Evolutionary conservation across 1,139 yeast genomes (phyloP).

Genomic region (Nakaseomyces kungkrabaensis): DNA sequence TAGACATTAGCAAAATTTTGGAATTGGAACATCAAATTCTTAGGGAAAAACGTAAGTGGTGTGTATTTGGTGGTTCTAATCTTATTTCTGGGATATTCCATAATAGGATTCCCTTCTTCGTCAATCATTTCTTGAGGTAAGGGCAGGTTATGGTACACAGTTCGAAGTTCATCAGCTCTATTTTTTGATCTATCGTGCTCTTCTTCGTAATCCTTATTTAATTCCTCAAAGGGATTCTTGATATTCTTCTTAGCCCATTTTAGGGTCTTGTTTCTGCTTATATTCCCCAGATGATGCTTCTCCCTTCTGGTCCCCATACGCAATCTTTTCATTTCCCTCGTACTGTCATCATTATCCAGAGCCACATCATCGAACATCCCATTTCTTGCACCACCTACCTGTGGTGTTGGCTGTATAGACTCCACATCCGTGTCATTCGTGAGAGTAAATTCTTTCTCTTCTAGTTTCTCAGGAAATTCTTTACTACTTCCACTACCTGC

Average conservation of each 20-base stretch:
- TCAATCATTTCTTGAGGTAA: slow-evolving; percentile 57
- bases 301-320: slow-evolving; percentile 90
- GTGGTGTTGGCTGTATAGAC: slow-evolving; percentile 25
- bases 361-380: slow-evolving; percentile 20
- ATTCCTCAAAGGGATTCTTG: slow-evolving; percentile 27
- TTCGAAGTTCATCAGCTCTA: slow-evolving; percentile 34
- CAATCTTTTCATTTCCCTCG: slow-evolving; percentile 48
- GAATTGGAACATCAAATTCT: slow-evolving; percentile 70
- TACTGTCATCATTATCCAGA: slow-evolving; percentile 16
- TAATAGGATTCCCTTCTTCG: slow-evolving; percentile 50
- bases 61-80: slow-evolving; percentile 95
- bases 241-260: slow-evolving; percentile 32
- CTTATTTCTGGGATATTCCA: slow-evolving; percentile 69
- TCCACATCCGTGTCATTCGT: slow-evolving; percentile 14
- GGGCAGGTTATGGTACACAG: slow-evolving; percentile 57
- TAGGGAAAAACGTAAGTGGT: slow-evolving; percentile 79
- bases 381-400: slow-evolving; percentile 10
- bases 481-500: not conserved
- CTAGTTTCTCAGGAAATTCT: slow-evolving; percentile 3
- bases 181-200: slow-evolving; percentile 23
- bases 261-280: slow-evolving; percentile 33
- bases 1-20: slow-evolving; percentile 83
- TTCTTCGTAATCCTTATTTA: slow-evolving; percentile 16
- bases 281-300: slow-evolving; percentile 43
- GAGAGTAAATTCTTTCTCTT: slow-evolving; percentile 10